Conservation (phyloP, 495 filamentous ascomycete species). For the Neurospora intermedia region DNA sequence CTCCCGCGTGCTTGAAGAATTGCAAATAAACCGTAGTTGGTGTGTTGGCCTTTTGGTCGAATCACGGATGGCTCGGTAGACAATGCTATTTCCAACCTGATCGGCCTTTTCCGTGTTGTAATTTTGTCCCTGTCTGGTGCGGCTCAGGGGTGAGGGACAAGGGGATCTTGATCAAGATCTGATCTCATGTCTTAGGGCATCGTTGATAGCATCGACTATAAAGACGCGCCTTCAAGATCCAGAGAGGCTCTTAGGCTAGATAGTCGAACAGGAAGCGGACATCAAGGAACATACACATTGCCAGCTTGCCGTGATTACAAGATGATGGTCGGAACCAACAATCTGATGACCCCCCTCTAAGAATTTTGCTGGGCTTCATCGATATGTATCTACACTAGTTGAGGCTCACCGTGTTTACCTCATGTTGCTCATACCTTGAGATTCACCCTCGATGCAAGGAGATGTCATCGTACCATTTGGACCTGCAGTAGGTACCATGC, state of each 20-base stretch:
- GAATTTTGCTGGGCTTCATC: not conserved
- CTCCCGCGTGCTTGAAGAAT: not conserved
- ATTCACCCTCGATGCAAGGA: not conserved
- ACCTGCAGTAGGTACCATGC: not conserved
- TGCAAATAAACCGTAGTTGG: not conserved
- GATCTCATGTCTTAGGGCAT: not conserved
- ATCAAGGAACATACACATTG: not conserved
- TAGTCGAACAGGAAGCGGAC: not conserved
- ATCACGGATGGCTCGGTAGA: not conserved
- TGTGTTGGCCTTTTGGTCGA: not conserved
- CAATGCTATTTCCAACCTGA: not conserved
- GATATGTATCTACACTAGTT: not conserved
- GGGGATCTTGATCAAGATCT: not conserved
- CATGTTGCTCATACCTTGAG: not conserved
- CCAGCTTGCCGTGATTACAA: not conserved
- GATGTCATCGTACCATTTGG: not conserved
- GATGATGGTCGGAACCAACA: not conserved
- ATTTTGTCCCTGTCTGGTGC: not conserved
- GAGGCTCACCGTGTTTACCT: not conserved
- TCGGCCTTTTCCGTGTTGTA: not conserved
- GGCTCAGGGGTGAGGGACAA: not conserved
- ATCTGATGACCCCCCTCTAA: not conserved
- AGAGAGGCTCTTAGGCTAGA: not conserved
- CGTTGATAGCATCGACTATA: not conserved
- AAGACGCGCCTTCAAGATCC: not conserved